Conservation (phyloP, 371 early-diverging fungal species). For the Mucor plumbeus region DNA sequence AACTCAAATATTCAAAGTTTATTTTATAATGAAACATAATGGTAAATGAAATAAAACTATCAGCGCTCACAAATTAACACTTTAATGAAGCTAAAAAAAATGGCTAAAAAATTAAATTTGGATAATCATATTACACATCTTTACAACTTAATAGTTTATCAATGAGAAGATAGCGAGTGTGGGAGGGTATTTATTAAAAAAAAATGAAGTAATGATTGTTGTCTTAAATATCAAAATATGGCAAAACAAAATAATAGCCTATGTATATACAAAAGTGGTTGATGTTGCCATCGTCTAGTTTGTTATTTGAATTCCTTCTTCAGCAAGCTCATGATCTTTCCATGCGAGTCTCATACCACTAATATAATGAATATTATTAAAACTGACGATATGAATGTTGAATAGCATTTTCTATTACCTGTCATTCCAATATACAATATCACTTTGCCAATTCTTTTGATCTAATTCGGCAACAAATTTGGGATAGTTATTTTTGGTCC, state of each 20-base stretch:
- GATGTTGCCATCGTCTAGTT: not conserved
- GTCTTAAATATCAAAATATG: no score
- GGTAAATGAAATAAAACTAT: no score
- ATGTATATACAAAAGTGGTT: not conserved
- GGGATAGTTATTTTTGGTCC: constrained; percentile 55
- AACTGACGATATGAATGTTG: not conserved
- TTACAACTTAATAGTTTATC: no score
- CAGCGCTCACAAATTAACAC: no score
- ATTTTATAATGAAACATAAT: no score
- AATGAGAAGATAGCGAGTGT: no score
- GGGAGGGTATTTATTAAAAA: constrained; percentile 2
- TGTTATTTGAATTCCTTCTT: constrained; percentile 8
- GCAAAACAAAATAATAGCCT: not conserved
- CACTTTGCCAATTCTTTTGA: constrained; percentile 62
- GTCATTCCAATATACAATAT: constrained; percentile 69
- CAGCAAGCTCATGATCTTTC: constrained; percentile 17
- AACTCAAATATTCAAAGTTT: no score
- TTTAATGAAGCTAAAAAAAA: no score
- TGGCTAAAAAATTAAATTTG: no score
- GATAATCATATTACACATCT: no score
- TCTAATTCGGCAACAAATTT: constrained; percentile 58
- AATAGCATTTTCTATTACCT: constrained; percentile 28
- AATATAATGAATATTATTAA: not conserved
- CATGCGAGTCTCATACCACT: constrained; percentile 22
- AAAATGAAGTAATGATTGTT: not conserved